A percentile compares a stretch with the other conserved stretches of the same genome.
These are phyloP conservation scores for Jacaranda copaia DNA, from an alignment of 257 asterid species.

Conservation along the genomic window DNA sequence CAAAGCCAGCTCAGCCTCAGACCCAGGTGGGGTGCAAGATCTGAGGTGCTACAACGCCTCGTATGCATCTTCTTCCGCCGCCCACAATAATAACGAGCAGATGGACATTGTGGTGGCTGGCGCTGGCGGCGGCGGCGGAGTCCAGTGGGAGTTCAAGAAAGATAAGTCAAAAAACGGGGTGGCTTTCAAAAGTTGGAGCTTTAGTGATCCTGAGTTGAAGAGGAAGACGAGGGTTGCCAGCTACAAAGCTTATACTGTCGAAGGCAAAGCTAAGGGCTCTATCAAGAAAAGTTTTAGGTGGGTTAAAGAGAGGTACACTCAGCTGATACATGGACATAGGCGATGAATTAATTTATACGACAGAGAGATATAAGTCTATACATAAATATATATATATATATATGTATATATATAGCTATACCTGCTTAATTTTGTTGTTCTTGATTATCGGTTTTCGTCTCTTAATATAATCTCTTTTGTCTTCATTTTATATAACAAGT, in stretches of 20 bases:
- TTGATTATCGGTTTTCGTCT: not conserved
- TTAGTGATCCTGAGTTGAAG: constrained; percentile 60
- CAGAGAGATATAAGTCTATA: not conserved
- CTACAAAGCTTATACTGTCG: constrained; percentile 61
- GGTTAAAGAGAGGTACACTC: constrained; percentile 51
- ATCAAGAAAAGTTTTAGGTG: constrained; percentile 58
- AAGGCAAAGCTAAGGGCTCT: constrained; percentile 65
- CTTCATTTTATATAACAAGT: not conserved
- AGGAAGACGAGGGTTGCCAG: constrained; percentile 69
- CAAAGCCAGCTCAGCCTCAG: constrained; percentile 22
- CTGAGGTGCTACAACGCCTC: constrained; percentile 55
- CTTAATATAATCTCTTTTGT: not conserved
- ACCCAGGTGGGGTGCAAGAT: constrained; percentile 50
- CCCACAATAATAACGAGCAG: constrained; percentile 21
- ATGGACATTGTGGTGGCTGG: constrained; percentile 39
- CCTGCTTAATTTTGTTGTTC: constrained; percentile 2
- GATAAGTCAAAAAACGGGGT: constrained; percentile 51
- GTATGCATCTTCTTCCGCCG: not conserved
- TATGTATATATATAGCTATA: not conserved
- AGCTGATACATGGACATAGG: constrained; percentile 45
- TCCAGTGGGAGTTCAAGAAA: constrained; percentile 55
- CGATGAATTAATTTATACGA: not conserved
- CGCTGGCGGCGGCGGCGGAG: constrained; percentile 35
- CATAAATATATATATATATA: not conserved
- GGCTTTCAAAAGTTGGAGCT: constrained; percentile 49